phyloP scores from a whole-genome alignment of 345 rosid species.

The Isatis tinctoria region DNA sequence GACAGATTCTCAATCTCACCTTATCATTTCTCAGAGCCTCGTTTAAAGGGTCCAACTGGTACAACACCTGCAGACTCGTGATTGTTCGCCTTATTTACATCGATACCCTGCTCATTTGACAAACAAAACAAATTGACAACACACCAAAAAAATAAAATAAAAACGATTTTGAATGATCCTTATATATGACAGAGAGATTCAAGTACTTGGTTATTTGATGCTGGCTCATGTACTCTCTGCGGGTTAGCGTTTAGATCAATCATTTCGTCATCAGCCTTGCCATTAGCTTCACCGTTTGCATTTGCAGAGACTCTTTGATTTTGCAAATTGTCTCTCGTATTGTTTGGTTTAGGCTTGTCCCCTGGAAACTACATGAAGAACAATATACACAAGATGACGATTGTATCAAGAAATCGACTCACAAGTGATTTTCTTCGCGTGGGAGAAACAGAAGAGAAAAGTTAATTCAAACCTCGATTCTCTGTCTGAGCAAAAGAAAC shows the following conservation, averaged over 20 bases:
- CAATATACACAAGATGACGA: neutral
- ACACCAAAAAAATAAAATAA: neutral
- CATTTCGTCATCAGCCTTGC: slow-evolving; percentile 46
- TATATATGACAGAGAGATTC: neutral
- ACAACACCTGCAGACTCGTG: slow-evolving; percentile 51
- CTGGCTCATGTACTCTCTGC: slow-evolving; percentile 48
- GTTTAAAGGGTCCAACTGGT: slow-evolving; percentile 57
- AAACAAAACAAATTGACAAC: neutral
- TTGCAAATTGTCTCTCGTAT: slow-evolving; percentile 42
- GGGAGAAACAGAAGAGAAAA: slow-evolving; percentile 9
- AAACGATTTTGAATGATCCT: neutral
- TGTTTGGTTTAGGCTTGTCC: slow-evolving; percentile 53
- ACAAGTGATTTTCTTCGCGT: neutral
- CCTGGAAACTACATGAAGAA: slow-evolving; percentile 62
- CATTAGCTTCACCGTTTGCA: slow-evolving; percentile 41
- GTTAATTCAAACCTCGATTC: slow-evolving; percentile 63
- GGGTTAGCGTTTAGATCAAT: slow-evolving; percentile 75
- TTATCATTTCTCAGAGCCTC: slow-evolving; percentile 58
- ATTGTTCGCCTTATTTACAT: slow-evolving; percentile 44
- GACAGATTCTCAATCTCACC: neutral
- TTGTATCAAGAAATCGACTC: neutral
- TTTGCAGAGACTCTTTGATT: slow-evolving; percentile 43
- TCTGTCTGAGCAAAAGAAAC: slow-evolving; percentile 72
- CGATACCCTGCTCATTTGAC: slow-evolving; percentile 45
- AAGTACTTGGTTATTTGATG: slow-evolving; percentile 50